phyloP scores from a whole-genome alignment of 352 stramenopile species.

The Pythium graminicola region DNA sequence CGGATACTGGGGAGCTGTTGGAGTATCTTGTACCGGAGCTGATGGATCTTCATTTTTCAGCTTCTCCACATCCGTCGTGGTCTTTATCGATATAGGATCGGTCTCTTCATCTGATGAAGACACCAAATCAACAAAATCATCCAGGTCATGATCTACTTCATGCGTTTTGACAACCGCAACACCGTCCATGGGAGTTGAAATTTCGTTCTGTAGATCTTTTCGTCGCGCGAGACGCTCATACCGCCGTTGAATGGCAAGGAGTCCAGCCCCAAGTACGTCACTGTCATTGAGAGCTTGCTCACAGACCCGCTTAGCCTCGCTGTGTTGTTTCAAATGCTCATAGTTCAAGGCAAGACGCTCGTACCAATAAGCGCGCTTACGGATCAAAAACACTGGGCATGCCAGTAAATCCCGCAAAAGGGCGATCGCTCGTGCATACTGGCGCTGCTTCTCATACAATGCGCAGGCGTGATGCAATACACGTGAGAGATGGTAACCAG shows the following conservation, averaged over 20 bases:
- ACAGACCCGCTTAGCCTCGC: constrained; percentile 44
- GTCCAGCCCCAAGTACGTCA: constrained; percentile 47
- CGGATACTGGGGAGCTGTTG: constrained; percentile 21
- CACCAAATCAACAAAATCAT: constrained; percentile 16
- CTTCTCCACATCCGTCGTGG: neutral
- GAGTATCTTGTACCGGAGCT: no score
- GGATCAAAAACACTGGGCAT: constrained; percentile 35
- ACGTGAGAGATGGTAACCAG: constrained; percentile 60
- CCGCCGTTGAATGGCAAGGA: constrained; percentile 46
- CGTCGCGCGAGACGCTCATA: constrained; percentile 39
- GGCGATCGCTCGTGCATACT: constrained; percentile 59
- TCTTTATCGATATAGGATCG: neutral
- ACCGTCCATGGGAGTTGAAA: neutral
- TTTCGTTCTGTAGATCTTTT: constrained; percentile 2
- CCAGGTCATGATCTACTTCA: constrained; percentile 2
- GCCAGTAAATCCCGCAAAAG: constrained; percentile 63
- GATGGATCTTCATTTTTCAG: neutral
- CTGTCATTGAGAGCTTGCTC: constrained; percentile 47
- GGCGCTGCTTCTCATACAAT: constrained; percentile 71
- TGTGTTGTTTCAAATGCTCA: constrained; percentile 58
- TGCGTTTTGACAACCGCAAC: neutral
- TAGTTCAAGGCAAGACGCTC: constrained; percentile 65
- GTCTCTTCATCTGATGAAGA: constrained; percentile 13
- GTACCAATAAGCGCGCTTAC: constrained; percentile 72
- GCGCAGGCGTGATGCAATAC: constrained; percentile 44